These are phyloP conservation scores for Scleroderma citrinum DNA, from an alignment of 768 basidiomycete genomes.

Conservation along the genomic window DNA sequence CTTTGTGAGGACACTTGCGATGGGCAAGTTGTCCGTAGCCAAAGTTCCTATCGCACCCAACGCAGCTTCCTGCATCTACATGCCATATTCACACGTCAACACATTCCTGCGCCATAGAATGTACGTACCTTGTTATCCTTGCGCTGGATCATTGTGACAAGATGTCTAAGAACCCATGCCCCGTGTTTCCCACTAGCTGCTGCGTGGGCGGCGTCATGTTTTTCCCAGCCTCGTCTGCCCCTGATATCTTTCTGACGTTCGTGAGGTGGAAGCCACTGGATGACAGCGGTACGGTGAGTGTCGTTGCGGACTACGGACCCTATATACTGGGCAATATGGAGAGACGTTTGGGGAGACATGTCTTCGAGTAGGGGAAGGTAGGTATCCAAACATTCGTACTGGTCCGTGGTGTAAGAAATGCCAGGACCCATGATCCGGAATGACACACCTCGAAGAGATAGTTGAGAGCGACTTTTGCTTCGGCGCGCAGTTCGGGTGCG, in stretches of 20 bases:
- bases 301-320: slow-evolving; percentile 44
- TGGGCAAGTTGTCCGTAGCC: slow-evolving; percentile 51
- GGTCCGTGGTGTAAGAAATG: not conserved
- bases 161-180: slow-evolving; percentile 53
- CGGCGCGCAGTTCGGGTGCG: slow-evolving; percentile 34
- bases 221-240: slow-evolving; percentile 72
- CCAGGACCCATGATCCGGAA: not conserved
- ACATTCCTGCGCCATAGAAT: not conserved
- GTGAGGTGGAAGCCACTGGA: slow-evolving; percentile 56
- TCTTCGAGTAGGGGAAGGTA: slow-evolving; percentile 59
- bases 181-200: slow-evolving; percentile 40
- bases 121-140: slow-evolving; percentile 49
- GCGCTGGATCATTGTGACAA: slow-evolving; percentile 43
- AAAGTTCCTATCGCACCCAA: slow-evolving; percentile 61
- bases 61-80: slow-evolving; percentile 60
- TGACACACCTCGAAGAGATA: slow-evolving; percentile 51
- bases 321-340: slow-evolving; percentile 55
- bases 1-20: slow-evolving; percentile 47
- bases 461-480: slow-evolving; percentile 53
- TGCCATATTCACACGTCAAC: not conserved
- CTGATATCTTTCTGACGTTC: slow-evolving; percentile 53
- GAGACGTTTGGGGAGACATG: slow-evolving; percentile 34
- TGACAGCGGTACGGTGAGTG: slow-evolving; percentile 43
- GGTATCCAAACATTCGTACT: slow-evolving; percentile 59
- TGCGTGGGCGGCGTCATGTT: slow-evolving; percentile 36